Evolutionary conservation across 108 stramenopile species (phyloP).

Genomic region (Pseudonitzschia delicatissima): DNA sequence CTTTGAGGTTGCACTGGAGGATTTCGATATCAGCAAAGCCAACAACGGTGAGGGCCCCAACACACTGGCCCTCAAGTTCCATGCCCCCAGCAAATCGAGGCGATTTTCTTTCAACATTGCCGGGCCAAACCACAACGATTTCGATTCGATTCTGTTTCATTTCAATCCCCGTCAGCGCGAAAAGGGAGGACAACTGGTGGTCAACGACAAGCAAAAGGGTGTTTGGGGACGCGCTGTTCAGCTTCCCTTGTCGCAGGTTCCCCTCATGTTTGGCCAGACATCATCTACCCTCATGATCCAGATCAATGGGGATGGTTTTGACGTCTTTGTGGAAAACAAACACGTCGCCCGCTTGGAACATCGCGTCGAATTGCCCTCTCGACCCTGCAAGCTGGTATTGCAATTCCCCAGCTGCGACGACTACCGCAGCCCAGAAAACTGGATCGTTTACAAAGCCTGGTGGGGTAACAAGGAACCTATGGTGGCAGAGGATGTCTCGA

Average conservation of each 20-base stretch:
- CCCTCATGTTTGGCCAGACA: conserved; percentile 73
- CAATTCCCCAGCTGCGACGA: conserved; percentile 83
- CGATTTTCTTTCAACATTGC: conserved; percentile 85
- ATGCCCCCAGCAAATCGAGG: conserved; percentile 63
- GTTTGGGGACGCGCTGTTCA: conserved; percentile 75
- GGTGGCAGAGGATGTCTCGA: conserved; percentile 45
- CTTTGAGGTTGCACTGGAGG: conserved; percentile 53
- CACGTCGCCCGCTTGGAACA: conserved; percentile 83
- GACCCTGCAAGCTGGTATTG: conserved; percentile 43
- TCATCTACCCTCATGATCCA: conserved; percentile 73
- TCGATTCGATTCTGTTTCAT: conserved; percentile 68
- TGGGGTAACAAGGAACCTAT: conserved; percentile 70
- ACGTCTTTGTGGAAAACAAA: conserved; percentile 69
- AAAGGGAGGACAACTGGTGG: conserved; percentile 69
- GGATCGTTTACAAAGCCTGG: conserved; percentile 82
- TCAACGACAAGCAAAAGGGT: conserved; percentile 79
- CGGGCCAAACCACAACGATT: conserved; percentile 52
- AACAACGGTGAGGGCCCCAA: conserved; percentile 54
- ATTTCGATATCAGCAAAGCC: conserved; percentile 56
- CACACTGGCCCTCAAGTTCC: conserved; percentile 84
- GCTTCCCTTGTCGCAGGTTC: conserved; percentile 70
- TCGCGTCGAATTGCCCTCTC: conserved; percentile 47
- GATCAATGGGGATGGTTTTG: conserved; percentile 81
- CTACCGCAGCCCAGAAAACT: conserved; percentile 72
- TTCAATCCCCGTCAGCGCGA: conserved; percentile 81